These are phyloP conservation scores for Alternaria burnsii DNA, from an alignment of 2,329 filamentous ascomycete genomes.

Conservation along the genomic window DNA sequence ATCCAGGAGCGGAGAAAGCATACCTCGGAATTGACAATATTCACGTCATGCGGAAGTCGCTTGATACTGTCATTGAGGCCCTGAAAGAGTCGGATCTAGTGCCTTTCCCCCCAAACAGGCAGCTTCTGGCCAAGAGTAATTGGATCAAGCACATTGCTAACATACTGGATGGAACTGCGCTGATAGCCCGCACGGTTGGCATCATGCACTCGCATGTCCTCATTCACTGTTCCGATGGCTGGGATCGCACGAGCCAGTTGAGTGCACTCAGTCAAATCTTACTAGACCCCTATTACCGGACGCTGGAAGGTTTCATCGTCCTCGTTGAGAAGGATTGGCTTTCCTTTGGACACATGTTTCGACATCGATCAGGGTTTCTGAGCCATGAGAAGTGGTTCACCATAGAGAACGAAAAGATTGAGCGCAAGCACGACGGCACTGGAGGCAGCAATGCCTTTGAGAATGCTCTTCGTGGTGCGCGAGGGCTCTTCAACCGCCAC, in stretches of 20 bases:
- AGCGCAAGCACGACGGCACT: slow-evolving; percentile 53
- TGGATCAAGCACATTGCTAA: slow-evolving; percentile 91
- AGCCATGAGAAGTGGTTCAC: slow-evolving; percentile 95
- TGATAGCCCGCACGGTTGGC: slow-evolving; percentile 88
- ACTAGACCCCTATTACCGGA: slow-evolving; percentile 94
- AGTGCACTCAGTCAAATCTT: slow-evolving; percentile 91
- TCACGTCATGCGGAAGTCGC: slow-evolving; percentile 93
- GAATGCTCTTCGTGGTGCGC: slow-evolving; percentile 83
- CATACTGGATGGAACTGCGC: slow-evolving; percentile 81
- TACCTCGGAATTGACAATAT: slow-evolving; percentile 98
- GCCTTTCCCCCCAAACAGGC: slow-evolving; percentile 80
- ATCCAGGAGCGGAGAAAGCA: slow-evolving; percentile 87
- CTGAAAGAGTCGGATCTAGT: slow-evolving; percentile 93
- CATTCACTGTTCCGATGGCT: slow-evolving; percentile 97
- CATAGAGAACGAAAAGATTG: slow-evolving; percentile 79
- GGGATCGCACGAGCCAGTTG: slow-evolving; percentile 96
- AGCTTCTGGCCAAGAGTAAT: slow-evolving; percentile 80
- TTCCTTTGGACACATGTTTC: slow-evolving; percentile 97
- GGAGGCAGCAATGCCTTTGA: slow-evolving; percentile 79
- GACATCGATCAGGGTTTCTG: slow-evolving; percentile 86
- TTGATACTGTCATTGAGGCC: slow-evolving; percentile 86
- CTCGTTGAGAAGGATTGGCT: slow-evolving; percentile 98
- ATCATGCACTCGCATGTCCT: slow-evolving; percentile 93
- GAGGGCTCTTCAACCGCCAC: slow-evolving; percentile 87
- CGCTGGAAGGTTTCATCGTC: slow-evolving; percentile 91